These are phyloP conservation scores for Citropsis articulata DNA, from an alignment of 345 rosid genomes.

Conservation along the genomic window DNA sequence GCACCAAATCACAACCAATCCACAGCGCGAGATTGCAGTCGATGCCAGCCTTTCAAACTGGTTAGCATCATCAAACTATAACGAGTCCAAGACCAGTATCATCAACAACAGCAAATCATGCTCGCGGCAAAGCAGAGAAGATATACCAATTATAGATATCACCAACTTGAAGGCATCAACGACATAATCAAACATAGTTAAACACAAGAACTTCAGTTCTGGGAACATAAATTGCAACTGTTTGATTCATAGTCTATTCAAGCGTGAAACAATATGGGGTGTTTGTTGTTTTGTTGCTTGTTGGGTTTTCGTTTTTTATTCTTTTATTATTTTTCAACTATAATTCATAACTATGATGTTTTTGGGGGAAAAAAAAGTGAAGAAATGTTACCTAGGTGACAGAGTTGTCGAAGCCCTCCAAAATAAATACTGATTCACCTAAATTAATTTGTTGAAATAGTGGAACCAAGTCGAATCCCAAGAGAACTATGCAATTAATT, in stretches of 20 bases:
- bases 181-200: no score
- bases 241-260: no score
- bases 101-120: constrained; percentile 20
- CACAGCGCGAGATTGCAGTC: constrained; percentile 49
- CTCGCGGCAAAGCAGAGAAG: constrained; percentile 28
- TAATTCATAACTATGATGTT: constrained; percentile 13
- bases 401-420: no score
- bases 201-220: no score
- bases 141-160: constrained; percentile 32
- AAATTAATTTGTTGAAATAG: no score
- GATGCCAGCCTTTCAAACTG: constrained; percentile 78
- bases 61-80: constrained; percentile 36
- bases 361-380: no score
- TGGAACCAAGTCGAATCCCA: no score
- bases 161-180: constrained; percentile 34
- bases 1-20: constrained; percentile 20
- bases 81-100: constrained; percentile 11
- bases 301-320: constrained; percentile 31
- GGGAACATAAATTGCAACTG: no score
- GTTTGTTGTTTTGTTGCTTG: not conserved
- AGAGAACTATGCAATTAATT: no score
- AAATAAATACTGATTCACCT: no score
- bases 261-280: no score
- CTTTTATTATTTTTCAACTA: constrained; percentile 29
- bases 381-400: no score